Percentiles rank a stretch among this genome's conserved stretches.
phyloP scores from a whole-genome alignment of 768 basidiomycete genomes.

The Saitozyma podzolica region DNA sequence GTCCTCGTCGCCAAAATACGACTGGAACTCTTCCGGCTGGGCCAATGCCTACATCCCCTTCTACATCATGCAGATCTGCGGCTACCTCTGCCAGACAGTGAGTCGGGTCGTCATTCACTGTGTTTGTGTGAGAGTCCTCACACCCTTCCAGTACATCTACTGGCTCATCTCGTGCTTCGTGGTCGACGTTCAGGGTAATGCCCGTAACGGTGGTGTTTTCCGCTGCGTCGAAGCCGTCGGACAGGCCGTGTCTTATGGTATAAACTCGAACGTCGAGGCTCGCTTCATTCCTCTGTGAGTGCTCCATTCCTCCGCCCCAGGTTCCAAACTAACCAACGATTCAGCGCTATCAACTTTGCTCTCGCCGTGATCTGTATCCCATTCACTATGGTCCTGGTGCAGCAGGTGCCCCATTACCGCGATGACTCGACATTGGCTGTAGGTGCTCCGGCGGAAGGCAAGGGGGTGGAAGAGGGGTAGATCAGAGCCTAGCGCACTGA shows the following conservation, averaged over 20 bases:
- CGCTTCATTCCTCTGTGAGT: background rate
- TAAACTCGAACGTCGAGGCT: conserved; percentile 15
- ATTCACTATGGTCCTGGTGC: background rate
- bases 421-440: background rate
- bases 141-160: conserved; percentile 20
- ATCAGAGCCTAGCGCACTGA: too few species aligned
- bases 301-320: background rate
- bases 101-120: conserved; percentile 3
- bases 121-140: background rate
- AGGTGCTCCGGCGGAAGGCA: background rate
- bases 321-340: background rate
- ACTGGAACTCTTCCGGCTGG: conserved; percentile 18
- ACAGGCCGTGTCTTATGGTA: conserved; percentile 25
- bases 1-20: conserved; percentile 14
- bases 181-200: conserved; percentile 14
- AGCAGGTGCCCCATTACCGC: background rate
- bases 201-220: conserved; percentile 23
- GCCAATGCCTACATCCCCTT: conserved; percentile 24
- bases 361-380: background rate
- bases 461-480: background rate
- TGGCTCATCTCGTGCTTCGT: conserved; percentile 19
- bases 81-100: conserved; percentile 21
- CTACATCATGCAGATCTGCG: conserved; percentile 18
- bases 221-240: conserved; percentile 21
- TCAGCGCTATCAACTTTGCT: background rate